Conservation (phyloP, 129 eudicot species). For the Helichrysum umbraculigerum region DNA sequence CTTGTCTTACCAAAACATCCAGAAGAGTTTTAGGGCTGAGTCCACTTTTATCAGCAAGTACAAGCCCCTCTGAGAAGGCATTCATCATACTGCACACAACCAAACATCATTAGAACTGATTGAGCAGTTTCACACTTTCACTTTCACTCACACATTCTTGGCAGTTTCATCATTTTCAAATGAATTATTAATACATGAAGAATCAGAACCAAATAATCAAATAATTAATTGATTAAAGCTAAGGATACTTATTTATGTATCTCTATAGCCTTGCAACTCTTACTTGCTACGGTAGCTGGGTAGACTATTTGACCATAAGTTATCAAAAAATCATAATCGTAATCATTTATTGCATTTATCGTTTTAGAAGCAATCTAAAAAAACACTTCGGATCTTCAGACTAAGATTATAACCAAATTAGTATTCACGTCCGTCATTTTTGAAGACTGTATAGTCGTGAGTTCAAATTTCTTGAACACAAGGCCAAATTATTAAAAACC, state of each 20-base stretch:
- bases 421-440: background rate
- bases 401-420: background rate
- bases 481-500: background rate
- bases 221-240: background rate
- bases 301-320: too few relatives aligned
- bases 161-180: background rate
- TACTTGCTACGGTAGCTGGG: background rate
- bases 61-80: constrained; percentile 95
- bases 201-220: constrained; percentile 14
- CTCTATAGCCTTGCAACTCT: background rate
- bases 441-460: background rate
- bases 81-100: constrained; percentile 80
- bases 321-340: too few relatives aligned
- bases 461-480: background rate
- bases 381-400: background rate
- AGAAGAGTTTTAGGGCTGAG: constrained; percentile 77
- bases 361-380: background rate
- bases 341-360: too few relatives aligned
- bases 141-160: background rate
- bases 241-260: background rate
- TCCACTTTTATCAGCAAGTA: constrained; percentile 92
- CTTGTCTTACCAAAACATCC: constrained; percentile 75
- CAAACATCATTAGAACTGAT: constrained; percentile 10
- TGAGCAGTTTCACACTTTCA: background rate
- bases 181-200: background rate